Evolutionary conservation across 768 basidiomycete genomes (phyloP).

Genomic region (Steccherinum ochraceum): DNA sequence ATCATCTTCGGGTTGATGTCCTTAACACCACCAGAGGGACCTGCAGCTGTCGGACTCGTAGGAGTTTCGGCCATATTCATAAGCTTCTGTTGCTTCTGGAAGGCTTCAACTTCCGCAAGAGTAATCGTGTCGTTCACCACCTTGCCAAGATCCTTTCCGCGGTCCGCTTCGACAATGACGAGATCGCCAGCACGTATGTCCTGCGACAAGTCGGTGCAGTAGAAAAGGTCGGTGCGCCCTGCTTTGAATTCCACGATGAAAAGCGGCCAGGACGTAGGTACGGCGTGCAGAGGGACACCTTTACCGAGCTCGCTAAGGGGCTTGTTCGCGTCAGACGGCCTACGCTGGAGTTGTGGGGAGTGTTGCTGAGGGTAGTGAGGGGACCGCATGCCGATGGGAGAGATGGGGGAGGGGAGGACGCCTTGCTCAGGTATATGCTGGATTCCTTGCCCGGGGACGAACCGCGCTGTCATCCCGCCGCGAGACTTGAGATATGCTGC

Average conservation of each 20-base stretch:
- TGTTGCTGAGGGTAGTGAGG: slow-evolving; percentile 10
- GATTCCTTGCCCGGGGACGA: slow-evolving; percentile 60
- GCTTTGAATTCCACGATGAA: slow-evolving; percentile 99
- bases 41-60: slow-evolving; percentile 41
- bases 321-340: slow-evolving; percentile 32
- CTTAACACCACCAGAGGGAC: slow-evolving; percentile 58
- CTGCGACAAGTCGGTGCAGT: slow-evolving; percentile 63
- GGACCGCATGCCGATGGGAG: slow-evolving; percentile 33
- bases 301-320: slow-evolving; percentile 64
- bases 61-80: slow-evolving; percentile 33
- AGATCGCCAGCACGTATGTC: slow-evolving; percentile 80
- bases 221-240: slow-evolving; percentile 91
- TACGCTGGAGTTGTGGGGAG: slow-evolving; percentile 33
- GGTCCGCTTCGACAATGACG: slow-evolving; percentile 95
- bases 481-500: slow-evolving; percentile 28
- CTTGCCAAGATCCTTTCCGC: slow-evolving; percentile 89
- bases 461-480: slow-evolving; percentile 47
- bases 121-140: slow-evolving; percentile 90
- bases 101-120: slow-evolving; percentile 83
- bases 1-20: slow-evolving; percentile 98
- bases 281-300: slow-evolving; percentile 79
- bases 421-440: slow-evolving; percentile 43
- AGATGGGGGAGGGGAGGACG: slow-evolving; percentile 48
- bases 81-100: slow-evolving; percentile 70
- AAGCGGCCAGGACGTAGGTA: slow-evolving; percentile 82